Evolutionary conservation across 257 asterid genomes (phyloP), one percentile per base, ranked within the genome.

Genomic region (Catharanthus roseus): DNA sequence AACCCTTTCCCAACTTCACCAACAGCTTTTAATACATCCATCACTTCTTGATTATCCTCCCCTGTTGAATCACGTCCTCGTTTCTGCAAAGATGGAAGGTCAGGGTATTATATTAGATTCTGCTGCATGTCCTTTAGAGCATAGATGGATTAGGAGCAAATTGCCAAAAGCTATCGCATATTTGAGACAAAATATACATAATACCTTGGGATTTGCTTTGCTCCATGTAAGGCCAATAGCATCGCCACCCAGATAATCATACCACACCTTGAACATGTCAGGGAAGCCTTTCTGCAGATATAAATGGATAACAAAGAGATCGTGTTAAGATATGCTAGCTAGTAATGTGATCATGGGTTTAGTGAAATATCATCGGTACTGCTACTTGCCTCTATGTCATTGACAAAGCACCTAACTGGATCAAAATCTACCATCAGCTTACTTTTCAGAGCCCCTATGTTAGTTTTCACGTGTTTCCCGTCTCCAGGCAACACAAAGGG

Each of bases 391-490:
- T 95, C 88, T 34, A 95, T 80, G 56, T 91, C 95, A 11, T 76
- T 42, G 69, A 90, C 77, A 53, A 82, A 88, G 84, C 80, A 86
- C 80, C 76, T 88, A 19, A 88, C 81, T 33, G 97, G 97, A 77
- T 95, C 96, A 51, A 91, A 95, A 81, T 89, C 82, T 76, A 95
- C 97, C 99, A 95, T 89, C 81, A 95, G 77, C 81, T 90, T 89
- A 68, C 72, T 78, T 75, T 82, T 85, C 74, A 80, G 75, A 72
- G 84, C 95, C 72, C 86, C 88, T 44, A 61, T 64, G 81, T 74
- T 83, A 70, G 80, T 80, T 79, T 75, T 86, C 72, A 68, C 23
- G 62, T 87, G 85, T 77, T 72, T 85, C 66, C 69, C 41, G 57
- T 91, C 90, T 76, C 77, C 81, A 38, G 86, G 84, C 67, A 73